These are phyloP conservation scores for Ascocoryne sarcoides DNA, from an alignment of 2,329 filamentous ascomycete genomes.

Conservation along the genomic window DNA sequence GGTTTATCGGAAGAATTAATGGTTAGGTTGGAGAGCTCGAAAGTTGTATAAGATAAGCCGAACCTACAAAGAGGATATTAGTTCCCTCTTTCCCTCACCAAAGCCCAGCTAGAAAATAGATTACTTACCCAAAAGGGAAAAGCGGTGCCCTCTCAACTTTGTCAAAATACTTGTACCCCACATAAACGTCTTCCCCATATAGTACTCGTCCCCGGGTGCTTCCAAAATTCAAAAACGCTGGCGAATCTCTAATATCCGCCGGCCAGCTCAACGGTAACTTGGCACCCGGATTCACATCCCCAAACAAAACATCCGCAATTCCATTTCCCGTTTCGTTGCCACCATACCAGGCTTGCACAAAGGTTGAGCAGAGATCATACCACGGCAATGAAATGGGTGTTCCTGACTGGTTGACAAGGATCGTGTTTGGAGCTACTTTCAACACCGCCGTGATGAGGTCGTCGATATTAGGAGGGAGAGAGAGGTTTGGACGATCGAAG, in stretches of 20 bases:
- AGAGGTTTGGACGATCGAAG: conserved; percentile 20
- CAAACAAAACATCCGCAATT: conserved; percentile 54
- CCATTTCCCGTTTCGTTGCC: conserved; percentile 58
- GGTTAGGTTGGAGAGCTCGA: conserved; percentile 2
- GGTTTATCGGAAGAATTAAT: conserved; percentile 34
- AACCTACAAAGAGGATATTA: conserved; percentile 49
- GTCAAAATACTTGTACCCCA: conserved; percentile 57
- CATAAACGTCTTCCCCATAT: conserved; percentile 56
- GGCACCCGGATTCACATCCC: conserved; percentile 50
- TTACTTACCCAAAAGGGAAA: conserved; percentile 37
- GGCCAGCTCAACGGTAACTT: conserved; percentile 55
- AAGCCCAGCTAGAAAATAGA: conserved; percentile 53
- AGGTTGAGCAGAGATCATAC: conserved; percentile 24
- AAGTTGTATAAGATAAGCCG: conserved; percentile 64
- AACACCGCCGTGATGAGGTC: conserved; percentile 41
- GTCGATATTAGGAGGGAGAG: conserved; percentile 22
- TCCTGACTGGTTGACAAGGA: conserved; percentile 53
- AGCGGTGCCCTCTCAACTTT: conserved; percentile 42
- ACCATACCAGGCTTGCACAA: conserved; percentile 42
- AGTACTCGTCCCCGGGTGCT: conserved; percentile 48
- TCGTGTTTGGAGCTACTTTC: conserved; percentile 46
- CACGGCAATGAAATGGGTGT: conserved; percentile 48
- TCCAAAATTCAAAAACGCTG: conserved; percentile 49
- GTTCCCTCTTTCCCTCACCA: too few relatives aligned
- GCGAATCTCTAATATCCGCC: conserved; percentile 45